Percentiles rank a stretch among this genome's conserved stretches.
Evolutionary conservation across 352 stramenopile species (phyloP).

Genomic region (Aphanomyces cochlioides): DNA sequence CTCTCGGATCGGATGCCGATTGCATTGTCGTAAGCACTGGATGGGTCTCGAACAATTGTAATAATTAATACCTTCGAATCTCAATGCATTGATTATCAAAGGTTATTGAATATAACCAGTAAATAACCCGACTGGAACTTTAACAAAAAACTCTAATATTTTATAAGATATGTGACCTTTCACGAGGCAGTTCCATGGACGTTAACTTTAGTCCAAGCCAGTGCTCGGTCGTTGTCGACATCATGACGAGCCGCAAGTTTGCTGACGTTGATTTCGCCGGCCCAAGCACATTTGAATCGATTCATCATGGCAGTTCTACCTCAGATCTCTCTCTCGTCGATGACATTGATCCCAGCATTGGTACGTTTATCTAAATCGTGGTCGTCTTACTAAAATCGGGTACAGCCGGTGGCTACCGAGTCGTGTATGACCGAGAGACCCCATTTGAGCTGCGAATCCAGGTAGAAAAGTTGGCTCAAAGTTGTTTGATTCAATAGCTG

Average conservation of each 20-base stretch:
- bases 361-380: conserved; percentile 33
- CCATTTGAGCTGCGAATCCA: conserved; percentile 89
- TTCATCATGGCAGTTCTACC: conserved; percentile 25
- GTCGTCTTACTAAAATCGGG: conserved; percentile 1
- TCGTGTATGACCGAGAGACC: conserved; percentile 90
- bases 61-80: neutral
- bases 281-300: conserved; percentile 27
- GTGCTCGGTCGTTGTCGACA: too few species aligned
- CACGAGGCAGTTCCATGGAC: neutral
- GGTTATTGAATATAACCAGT: conserved; percentile 9
- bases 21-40: conserved; percentile 8
- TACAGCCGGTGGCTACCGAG: conserved; percentile 71
- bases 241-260: conserved; percentile 9
- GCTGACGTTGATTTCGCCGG: neutral
- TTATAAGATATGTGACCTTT: conserved; percentile 30
- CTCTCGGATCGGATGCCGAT: conserved; percentile 11
- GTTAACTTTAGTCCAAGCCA: too few species aligned
- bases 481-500: neutral
- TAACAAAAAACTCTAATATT: neutral
- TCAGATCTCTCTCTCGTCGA: conserved; percentile 36
- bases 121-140: too few species aligned
- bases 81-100: neutral
- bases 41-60: neutral
- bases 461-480: conserved; percentile 34
- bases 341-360: conserved; percentile 77